A percentile compares a stretch with the other conserved stretches of the same genome.
Evolutionary conservation across 2,329 filamentous ascomycete genomes (phyloP).

Genomic region (Ceratocystis cacaofunesta): DNA sequence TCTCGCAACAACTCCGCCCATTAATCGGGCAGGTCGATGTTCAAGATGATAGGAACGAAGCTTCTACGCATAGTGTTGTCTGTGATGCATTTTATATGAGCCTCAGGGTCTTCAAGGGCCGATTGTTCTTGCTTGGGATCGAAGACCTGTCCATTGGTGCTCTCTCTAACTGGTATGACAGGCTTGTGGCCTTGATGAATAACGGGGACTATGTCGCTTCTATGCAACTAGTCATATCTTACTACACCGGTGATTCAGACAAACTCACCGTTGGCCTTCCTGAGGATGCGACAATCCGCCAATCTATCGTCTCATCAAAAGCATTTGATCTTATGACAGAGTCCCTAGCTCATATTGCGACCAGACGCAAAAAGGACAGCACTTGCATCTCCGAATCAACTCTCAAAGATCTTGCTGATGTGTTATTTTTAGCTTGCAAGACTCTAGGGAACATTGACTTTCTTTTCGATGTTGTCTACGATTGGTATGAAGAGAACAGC

Average conservation of each 20-base stretch:
- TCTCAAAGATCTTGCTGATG: slow-evolving; percentile 52
- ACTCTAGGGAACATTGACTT: slow-evolving; percentile 67
- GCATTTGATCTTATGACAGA: slow-evolving; percentile 86
- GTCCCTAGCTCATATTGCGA: slow-evolving; percentile 57
- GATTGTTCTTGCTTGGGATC: slow-evolving; percentile 83
- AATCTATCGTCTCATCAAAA: slow-evolving; percentile 74
- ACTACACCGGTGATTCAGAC: slow-evolving; percentile 82
- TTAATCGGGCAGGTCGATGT: slow-evolving; percentile 71
- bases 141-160: slow-evolving; percentile 84
- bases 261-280: slow-evolving; percentile 88
- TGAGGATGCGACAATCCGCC: slow-evolving; percentile 60
- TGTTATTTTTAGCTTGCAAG: slow-evolving; percentile 70
- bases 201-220: slow-evolving; percentile 89
- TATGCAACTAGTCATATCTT: slow-evolving; percentile 78
- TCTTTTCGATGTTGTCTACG: slow-evolving; percentile 79
- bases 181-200: slow-evolving; percentile 86
- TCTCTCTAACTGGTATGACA: slow-evolving; percentile 92
- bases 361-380: slow-evolving; percentile 2
- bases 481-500: slow-evolving; percentile 58
- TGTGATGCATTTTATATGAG: slow-evolving; percentile 98
- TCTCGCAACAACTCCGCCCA: slow-evolving; percentile 69
- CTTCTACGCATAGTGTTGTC: slow-evolving; percentile 85
- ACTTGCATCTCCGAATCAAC: slow-evolving; percentile 5
- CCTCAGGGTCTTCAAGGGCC: slow-evolving; percentile 86
- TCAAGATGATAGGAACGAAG: slow-evolving; percentile 51